Evolutionary conservation across 805 yeast genomes (phyloP), one percentile per base, ranked within the genome.

Genomic region (Hanseniaspora singularis): DNA sequence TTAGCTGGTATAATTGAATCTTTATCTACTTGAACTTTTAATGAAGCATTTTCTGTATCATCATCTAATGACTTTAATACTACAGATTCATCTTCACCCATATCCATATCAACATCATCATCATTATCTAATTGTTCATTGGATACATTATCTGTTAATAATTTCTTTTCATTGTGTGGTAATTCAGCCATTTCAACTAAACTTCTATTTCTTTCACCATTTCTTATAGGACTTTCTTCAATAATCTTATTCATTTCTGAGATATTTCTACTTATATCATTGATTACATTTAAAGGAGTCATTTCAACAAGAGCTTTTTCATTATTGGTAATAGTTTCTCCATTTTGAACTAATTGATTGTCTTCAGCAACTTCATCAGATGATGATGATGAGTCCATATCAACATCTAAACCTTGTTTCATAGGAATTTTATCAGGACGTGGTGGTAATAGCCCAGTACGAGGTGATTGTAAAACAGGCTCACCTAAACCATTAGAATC

Each of bases 381-480:
- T 4, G 49, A 50, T 11, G 55, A 44, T 11, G 50, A 43, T 37
- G 45, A 31, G 5, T 50, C 51, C 8, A 51, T 16, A 49, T 55
- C 26, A 49, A 46, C 26, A 40, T 51, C 40, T 52, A 55, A 18
- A 51, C 51, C 38, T 48, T 60, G 58, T 44, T 63, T 63, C 64
- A 62, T 63, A 10, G 66, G 66, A 28, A 60, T 61, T 41, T 60
- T 59, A 38, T 58, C 54, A 2, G 62, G 52, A 40, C 56, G 60
- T 4, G 61, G 54, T 9, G 66, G 66, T 28, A 63, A 40, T 10
- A 59, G 19, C 1, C 61, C 54, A 3, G 15, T 37, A 11, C 64
- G 54, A 8, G 67, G 65, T 43, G 51, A 48, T 15, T 40, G 32
- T 12, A 44, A 18, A n/a, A 40, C 30, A 3, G 49, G 40, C 12